These are phyloP conservation scores for Polymyxa betae DNA, from an alignment of 208 protist genomes.

Conservation along the genomic window DNA sequence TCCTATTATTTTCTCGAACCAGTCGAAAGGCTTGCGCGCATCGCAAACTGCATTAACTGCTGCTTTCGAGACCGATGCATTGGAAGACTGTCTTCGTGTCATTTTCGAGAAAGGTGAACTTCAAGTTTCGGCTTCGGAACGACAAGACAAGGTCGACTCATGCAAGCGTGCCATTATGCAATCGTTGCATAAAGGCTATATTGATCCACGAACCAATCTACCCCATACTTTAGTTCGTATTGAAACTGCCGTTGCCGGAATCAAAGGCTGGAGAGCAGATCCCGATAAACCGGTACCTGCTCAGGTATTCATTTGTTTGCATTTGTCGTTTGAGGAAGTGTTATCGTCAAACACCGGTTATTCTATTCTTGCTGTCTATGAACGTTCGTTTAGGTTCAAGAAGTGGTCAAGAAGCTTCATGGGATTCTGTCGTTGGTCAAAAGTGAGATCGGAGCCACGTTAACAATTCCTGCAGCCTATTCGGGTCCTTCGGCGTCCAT, in stretches of 20 bases:
- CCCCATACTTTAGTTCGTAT: background rate
- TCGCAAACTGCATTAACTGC: background rate
- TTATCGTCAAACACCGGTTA: too few species aligned
- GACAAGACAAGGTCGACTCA: background rate
- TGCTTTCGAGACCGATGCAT: background rate
- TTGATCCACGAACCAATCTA: background rate
- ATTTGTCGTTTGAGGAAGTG: too few species aligned
- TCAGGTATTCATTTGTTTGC: background rate
- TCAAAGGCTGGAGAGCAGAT: background rate
- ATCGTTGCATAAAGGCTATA: background rate
- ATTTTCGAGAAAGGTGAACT: background rate
- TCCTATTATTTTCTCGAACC: background rate
- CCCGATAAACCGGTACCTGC: background rate
- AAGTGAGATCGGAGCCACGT: background rate
- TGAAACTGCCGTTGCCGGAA: background rate
- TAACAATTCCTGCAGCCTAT: background rate
- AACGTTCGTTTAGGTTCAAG: background rate
- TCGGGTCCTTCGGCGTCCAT: background rate
- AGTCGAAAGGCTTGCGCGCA: background rate
- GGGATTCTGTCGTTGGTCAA: background rate
- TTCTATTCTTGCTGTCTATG: too few species aligned
- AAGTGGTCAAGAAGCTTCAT: background rate
- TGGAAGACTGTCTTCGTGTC: background rate
- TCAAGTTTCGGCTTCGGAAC: background rate
- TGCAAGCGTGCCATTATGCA: background rate